These are phyloP conservation scores for Simmondsia chinensis DNA, from an alignment of 148 eudicot species.

Conservation along the genomic window DNA sequence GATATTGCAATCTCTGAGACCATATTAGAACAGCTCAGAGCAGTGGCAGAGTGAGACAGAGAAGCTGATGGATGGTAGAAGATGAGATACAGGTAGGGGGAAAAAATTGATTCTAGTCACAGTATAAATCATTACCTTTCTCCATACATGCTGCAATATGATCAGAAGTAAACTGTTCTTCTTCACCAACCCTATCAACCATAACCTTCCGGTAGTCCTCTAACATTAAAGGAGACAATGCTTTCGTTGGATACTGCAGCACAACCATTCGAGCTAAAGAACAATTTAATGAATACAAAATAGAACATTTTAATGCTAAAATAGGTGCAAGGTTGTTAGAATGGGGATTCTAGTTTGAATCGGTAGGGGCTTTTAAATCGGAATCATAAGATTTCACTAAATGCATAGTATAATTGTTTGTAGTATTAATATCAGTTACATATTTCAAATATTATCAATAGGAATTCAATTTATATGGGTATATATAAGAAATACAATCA, in stretches of 20 bases:
- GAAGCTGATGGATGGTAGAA: not conserved
- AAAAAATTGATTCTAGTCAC: not conserved
- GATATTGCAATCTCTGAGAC: too few relatives aligned
- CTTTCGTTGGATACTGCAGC: conserved; percentile 83
- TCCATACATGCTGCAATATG: conserved; percentile 66
- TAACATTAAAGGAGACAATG: conserved; percentile 79
- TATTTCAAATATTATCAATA: too few relatives aligned
- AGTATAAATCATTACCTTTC: conserved; percentile 42
- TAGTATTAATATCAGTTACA: too few relatives aligned
- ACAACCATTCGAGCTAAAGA: conserved; percentile 1
- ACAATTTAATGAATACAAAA: not conserved
- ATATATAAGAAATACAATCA: too few relatives aligned
- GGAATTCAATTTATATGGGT: too few relatives aligned
- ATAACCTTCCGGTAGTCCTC: conserved; percentile 86
- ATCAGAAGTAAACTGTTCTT: conserved; percentile 68
- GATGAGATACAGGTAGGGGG: not conserved
- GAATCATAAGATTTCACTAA: too few relatives aligned
- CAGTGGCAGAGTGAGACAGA: too few relatives aligned
- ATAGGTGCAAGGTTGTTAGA: too few relatives aligned
- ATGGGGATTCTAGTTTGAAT: too few relatives aligned
- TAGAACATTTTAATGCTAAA: not conserved
- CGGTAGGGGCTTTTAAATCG: too few relatives aligned
- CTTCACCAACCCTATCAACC: conserved; percentile 86
- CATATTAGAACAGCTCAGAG: too few relatives aligned
- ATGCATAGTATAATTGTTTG: too few relatives aligned